Conservation (phyloP, 495 filamentous ascomycete genomes). For the Neurospora sp. region DNA sequence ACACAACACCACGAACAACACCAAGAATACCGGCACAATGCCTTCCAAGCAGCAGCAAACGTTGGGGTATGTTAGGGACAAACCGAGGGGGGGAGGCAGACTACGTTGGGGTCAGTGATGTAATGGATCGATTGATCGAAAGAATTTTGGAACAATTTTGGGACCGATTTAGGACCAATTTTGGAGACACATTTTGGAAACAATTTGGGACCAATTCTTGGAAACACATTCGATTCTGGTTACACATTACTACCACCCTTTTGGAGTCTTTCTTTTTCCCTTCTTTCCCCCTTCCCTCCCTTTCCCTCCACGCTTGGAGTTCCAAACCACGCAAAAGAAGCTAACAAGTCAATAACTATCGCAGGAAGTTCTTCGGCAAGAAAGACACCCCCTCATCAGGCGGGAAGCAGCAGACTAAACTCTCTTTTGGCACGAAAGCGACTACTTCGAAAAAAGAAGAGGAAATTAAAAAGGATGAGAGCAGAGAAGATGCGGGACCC, state of each 20-base stretch:
- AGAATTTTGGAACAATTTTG: not conserved
- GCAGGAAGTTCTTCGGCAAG: conserved; percentile 65
- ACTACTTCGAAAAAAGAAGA: conserved; percentile 16
- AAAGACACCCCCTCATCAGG: conserved; percentile 43
- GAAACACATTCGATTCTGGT: not conserved
- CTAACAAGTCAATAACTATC: too few relatives aligned
- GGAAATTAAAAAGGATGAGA: conserved; percentile 14
- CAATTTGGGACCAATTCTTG: not conserved
- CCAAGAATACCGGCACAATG: conserved; percentile 24
- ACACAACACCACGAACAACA: not conserved
- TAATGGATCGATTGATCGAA: not conserved
- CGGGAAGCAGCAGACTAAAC: conserved; percentile 62
- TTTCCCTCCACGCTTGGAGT: too few relatives aligned
- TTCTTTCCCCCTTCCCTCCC: not conserved
- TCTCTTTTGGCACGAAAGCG: conserved; percentile 52
- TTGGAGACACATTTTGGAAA: not conserved
- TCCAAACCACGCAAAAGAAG: too few relatives aligned
- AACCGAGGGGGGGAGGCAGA: conserved; percentile 40
- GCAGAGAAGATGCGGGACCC: conserved; percentile 9
- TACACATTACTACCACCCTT: not conserved
- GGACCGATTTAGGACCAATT: not conserved
- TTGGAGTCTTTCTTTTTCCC: not conserved
- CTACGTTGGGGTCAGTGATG: conserved; percentile 68
- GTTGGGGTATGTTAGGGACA: conserved; percentile 78
- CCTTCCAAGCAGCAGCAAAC: conserved; percentile 67